Percentiles rank a stretch among this genome's conserved stretches.
Evolutionary conservation across 345 rosid genomes (phyloP).

Genomic region (Moricandia arvensis): DNA sequence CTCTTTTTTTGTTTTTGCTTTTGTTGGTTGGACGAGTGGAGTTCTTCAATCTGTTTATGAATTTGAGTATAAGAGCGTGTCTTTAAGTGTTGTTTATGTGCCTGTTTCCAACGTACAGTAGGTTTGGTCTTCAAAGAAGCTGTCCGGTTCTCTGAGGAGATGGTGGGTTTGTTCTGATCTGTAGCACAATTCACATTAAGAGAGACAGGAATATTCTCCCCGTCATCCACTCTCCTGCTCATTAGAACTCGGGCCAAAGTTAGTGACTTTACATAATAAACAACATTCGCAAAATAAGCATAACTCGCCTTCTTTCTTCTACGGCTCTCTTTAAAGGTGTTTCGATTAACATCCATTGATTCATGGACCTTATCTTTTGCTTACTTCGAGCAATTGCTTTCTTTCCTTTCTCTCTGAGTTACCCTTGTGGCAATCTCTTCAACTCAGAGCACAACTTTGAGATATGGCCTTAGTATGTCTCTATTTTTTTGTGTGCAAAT

Average conservation of each 20-base stretch:
- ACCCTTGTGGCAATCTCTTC: conserved; percentile 64
- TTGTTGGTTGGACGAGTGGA: conserved; percentile 22
- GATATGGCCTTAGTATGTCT: conserved; percentile 68
- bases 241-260: neutral
- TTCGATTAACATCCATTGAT: conserved; percentile 26
- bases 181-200: conserved; percentile 63
- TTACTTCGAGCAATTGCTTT: conserved; percentile 54
- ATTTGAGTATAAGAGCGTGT: neutral
- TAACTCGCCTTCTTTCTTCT: conserved; percentile 59
- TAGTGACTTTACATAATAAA: neutral
- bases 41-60: neutral
- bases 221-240: conserved; percentile 43
- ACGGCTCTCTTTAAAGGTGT: conserved; percentile 32
- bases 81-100: too few species aligned
- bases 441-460: conserved; percentile 76
- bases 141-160: conserved; percentile 61
- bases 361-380: conserved; percentile 39
- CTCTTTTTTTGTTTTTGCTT: neutral
- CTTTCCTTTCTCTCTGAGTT: conserved; percentile 73
- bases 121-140: conserved; percentile 48
- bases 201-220: conserved; percentile 54
- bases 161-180: conserved; percentile 87
- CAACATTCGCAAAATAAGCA: neutral
- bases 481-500: too few species aligned
- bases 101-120: conserved; percentile 11